Percentiles rank a stretch among this genome's conserved stretches.
These are phyloP conservation scores for Debaryomycetaceae sp. DNA, from an alignment of 1,139 yeast genomes.

Conservation along the genomic window DNA sequence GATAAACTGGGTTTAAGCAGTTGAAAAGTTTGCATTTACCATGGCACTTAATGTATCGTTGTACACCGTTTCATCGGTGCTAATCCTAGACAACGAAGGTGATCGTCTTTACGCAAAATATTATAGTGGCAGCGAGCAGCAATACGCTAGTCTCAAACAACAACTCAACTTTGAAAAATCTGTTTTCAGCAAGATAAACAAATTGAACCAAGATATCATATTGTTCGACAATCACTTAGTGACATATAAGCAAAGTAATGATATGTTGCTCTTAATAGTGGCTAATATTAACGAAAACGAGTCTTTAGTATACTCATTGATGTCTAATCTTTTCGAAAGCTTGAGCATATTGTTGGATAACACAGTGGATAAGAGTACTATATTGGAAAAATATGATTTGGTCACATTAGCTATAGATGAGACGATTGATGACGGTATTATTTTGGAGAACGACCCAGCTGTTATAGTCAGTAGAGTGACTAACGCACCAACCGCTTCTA, in stretches of 20 bases:
- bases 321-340: conserved; percentile 77
- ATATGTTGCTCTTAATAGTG: conserved; percentile 68
- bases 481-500: conserved; percentile 58
- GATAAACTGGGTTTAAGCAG: not conserved
- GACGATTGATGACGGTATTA: conserved; percentile 86
- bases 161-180: conserved; percentile 76
- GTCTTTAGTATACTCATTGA: conserved; percentile 70
- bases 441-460: conserved; percentile 85
- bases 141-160: conserved; percentile 47
- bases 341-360: conserved; percentile 72
- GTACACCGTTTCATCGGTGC: conserved; percentile 73
- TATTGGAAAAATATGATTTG: conserved; percentile 82
- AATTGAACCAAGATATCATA: conserved; percentile 76
- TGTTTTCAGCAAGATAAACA: conserved; percentile 70
- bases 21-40: conserved; percentile 2
- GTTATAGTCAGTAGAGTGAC: conserved; percentile 89
- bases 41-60: conserved; percentile 65
- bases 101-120: conserved; percentile 81
- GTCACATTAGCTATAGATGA: conserved; percentile 87
- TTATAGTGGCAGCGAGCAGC: conserved; percentile 39
- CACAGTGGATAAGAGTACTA: conserved; percentile 73
- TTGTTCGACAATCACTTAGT: conserved; percentile 76
- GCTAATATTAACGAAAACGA: conserved; percentile 82
- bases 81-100: conserved; percentile 81
- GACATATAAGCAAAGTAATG: conserved; percentile 83